Base-by-base conservation (phyloP, 108 stramenopile species). In the Pseudonitzschia multiseries region DNA sequence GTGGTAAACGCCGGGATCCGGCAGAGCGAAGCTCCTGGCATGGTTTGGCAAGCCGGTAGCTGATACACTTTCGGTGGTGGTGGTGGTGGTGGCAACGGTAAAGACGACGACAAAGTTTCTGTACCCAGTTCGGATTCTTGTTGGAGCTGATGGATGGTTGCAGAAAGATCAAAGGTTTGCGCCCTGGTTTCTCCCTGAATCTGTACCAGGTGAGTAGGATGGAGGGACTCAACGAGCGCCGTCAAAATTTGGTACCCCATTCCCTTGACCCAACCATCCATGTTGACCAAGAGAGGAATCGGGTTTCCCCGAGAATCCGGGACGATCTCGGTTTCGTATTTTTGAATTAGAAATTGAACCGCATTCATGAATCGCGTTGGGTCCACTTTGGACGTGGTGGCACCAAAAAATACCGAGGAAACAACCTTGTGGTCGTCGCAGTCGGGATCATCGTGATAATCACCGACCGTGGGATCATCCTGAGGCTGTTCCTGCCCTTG, bases 191-290 rank as follows among this genome's bases (percentile, higher is more conserved):
- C 73, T 51, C 94, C 91, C 32, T 89, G 41, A 44, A 97, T 85
- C 71, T 97, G 95, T 29, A 96, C 81, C 65, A 97, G 80, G 72
- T 96, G 91, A 5, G 84, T 78, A 28, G 93, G 92, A 28, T 68
- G 71, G 13, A 77, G 36, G 33, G 51, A 67, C 15, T 82, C 78
- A 10, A 95, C 73, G 17, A 97, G 65, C 14, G 95, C 76, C 20
- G 84, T 79, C 43, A 97, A 71, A 54, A 97, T 84, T 67, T 97
- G 83, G 60, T 69, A 84, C 8, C 96, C 96, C 60, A 97, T 78
- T 10, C 93, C 93, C 73, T 94, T 93, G 24, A 96, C 89, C 95
- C 95, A 97, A 56, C 96, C 96, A 74, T 96, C 96, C n/a, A 92
- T 86, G 70, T 97, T 97, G 62, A 97, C 77, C 44, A 97, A 44